Conservation (phyloP, 83 land plant genomes). For the Diphasiastrum complanatum region DNA sequence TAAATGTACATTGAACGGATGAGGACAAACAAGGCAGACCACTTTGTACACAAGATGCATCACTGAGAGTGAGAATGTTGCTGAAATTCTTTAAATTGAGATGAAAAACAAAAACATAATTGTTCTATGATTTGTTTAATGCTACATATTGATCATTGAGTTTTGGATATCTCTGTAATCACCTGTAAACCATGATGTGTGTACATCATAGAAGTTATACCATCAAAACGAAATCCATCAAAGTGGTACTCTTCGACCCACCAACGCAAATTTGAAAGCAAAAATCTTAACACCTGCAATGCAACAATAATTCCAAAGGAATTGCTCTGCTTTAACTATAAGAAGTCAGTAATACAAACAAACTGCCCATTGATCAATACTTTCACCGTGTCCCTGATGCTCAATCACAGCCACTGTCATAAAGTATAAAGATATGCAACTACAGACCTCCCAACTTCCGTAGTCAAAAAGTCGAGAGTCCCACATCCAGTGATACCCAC, state of each 20-base stretch:
- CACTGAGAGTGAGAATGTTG: too few relatives aligned
- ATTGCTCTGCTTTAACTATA: constrained; percentile 8
- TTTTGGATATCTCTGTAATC: too few relatives aligned
- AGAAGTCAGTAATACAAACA: neutral
- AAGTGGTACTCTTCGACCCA: constrained; percentile 91
- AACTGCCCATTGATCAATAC: neutral
- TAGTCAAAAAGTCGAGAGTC: constrained; percentile 91
- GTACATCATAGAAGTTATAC: constrained; percentile 97
- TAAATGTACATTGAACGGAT: too few relatives aligned
- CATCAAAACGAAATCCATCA: constrained; percentile 96
- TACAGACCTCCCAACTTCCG: constrained; percentile 79
- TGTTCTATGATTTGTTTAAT: too few relatives aligned
- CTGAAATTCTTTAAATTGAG: too few relatives aligned
- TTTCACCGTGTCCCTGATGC: too few relatives aligned
- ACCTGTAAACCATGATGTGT: constrained; percentile 93
- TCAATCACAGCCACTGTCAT: too few relatives aligned
- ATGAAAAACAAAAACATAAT: too few relatives aligned
- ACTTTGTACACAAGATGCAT: too few relatives aligned
- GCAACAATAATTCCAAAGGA: neutral
- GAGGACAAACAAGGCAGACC: too few relatives aligned
- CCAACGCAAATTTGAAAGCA: constrained; percentile 91
- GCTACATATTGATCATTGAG: too few relatives aligned
- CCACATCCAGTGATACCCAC: constrained; percentile 98
- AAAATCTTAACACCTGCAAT: constrained; percentile 61
- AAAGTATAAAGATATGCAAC: neutral